Evolutionary conservation across 768 basidiomycete genomes (phyloP).

Genomic region (Guyanaporus albipodus): DNA sequence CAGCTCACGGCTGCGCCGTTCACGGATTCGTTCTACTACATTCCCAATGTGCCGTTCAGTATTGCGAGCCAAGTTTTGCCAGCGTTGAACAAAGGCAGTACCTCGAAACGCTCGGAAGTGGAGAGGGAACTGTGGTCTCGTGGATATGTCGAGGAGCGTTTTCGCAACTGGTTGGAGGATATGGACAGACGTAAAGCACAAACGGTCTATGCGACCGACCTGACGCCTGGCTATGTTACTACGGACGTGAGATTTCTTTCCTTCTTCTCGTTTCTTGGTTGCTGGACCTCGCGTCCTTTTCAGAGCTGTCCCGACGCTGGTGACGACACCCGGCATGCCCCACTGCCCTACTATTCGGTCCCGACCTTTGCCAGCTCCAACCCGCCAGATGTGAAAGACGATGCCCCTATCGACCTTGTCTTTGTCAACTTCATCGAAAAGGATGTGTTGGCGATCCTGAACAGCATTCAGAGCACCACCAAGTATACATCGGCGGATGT

Average conservation of each 20-base stretch:
- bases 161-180: constrained; percentile 53
- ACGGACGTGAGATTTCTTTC: constrained; percentile 44
- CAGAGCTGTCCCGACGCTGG: constrained; percentile 38
- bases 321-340: constrained; percentile 65
- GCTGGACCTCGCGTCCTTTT: neutral
- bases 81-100: constrained; percentile 44
- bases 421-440: too few relatives aligned
- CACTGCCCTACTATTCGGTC: constrained; percentile 50
- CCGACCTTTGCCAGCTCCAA: constrained; percentile 60
- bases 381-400: too few relatives aligned
- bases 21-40: constrained; percentile 56
- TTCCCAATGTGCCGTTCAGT: constrained; percentile 48
- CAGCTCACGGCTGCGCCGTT: constrained; percentile 75
- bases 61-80: constrained; percentile 54
- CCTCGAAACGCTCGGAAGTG: constrained; percentile 9
- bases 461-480: too few relatives aligned
- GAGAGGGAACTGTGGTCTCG: constrained; percentile 31
- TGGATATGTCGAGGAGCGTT: constrained; percentile 50
- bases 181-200: constrained; percentile 40
- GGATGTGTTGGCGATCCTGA: too few relatives aligned
- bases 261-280: neutral
- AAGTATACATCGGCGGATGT: too few relatives aligned
- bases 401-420: too few relatives aligned
- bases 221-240: constrained; percentile 76
- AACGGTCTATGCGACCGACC: constrained; percentile 39